Conservation (phyloP, 768 basidiomycete species). For the Psilocybe cyanescens region DNA sequence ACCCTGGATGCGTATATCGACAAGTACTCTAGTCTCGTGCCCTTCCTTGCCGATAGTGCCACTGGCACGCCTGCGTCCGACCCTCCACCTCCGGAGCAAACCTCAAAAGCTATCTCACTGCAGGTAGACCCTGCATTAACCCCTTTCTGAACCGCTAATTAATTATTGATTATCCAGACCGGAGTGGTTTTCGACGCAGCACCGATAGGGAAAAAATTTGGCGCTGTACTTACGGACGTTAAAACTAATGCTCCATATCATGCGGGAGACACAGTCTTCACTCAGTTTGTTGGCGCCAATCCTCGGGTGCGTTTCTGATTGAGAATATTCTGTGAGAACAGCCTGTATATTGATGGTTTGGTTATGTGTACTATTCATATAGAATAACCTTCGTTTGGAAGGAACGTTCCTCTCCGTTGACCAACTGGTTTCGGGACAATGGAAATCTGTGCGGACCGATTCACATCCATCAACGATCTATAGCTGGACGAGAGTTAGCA, state of each 20-base stretch:
- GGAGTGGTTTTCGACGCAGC: constrained; percentile 64
- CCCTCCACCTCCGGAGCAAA: constrained; percentile 65
- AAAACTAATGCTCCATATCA: constrained; percentile 47
- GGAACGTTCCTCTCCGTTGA: constrained; percentile 75
- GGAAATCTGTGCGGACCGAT: constrained; percentile 67
- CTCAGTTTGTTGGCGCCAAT: constrained; percentile 75
- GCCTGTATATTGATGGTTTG: background rate
- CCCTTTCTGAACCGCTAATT: background rate
- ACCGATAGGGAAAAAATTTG: constrained; percentile 62
- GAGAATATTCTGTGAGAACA: constrained; percentile 8
- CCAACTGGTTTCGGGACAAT: constrained; percentile 47
- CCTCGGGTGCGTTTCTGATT: constrained; percentile 57
- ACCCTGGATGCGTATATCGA: constrained; percentile 84
- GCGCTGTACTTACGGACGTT: constrained; percentile 63
- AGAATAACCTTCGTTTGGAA: constrained; percentile 82
- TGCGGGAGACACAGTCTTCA: constrained; percentile 61
- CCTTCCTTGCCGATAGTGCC: constrained; percentile 58
- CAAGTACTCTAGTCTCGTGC: constrained; percentile 69
- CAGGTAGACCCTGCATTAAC: constrained; percentile 43
- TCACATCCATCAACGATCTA: constrained; percentile 80
- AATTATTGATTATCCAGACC: constrained; percentile 39
- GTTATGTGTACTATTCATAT: constrained; percentile 6
- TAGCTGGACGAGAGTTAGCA: constrained; percentile 63
- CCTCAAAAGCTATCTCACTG: constrained; percentile 67
- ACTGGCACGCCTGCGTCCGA: constrained; percentile 60